Base-by-base conservation (phyloP, 345 rosid genomes). In the Eucalyptus brandiana region DNA sequence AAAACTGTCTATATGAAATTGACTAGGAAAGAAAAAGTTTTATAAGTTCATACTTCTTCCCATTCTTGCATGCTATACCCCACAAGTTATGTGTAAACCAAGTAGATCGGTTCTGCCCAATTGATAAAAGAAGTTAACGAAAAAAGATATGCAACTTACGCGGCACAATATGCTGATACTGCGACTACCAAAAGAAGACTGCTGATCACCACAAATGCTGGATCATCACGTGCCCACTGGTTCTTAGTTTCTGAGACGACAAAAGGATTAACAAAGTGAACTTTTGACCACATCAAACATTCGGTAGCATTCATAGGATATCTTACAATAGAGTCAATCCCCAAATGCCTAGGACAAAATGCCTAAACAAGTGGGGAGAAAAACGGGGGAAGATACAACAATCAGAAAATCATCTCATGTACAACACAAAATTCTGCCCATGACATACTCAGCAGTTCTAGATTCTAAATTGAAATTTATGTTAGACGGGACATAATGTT, bases 171-270 rank as follows among this genome's bases (percentile, higher is more conserved):
- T 67, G 99, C 98, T 90, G 96, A 88, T 80, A 99, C 92, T 91
- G 99, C 95, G 87, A 96, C 96, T 87, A 89, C 93, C 92, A 98
- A 93, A 93, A 97, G 97, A 87, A 98, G 93, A 92, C 96, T 94
- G 95, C 97, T 97, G 93, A 97, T 97, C 88, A 97, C 99, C 91
- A 96, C 93, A 95, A 98, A 98, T 58, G 99, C 99, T 89, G 99
- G 99, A 92, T 98, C 99, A 44, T 98, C 99, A 87, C 99, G 99
- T 87, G 99, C 99, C 99, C 99, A 98, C 91, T 98, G 99, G 93
- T 98, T 98, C 93, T 98, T 98, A 89, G 99, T 98, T 96, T 98
- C 99, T 98, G 97, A 89, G 85, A 91, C 87, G 40, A 88, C 87
- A 89, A 88, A 72, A 24, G 83, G 45, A 91, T 86, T 85, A 30